Conservation (phyloP, 108 stramenopile genomes). For the Cyclotella baltica region DNA sequence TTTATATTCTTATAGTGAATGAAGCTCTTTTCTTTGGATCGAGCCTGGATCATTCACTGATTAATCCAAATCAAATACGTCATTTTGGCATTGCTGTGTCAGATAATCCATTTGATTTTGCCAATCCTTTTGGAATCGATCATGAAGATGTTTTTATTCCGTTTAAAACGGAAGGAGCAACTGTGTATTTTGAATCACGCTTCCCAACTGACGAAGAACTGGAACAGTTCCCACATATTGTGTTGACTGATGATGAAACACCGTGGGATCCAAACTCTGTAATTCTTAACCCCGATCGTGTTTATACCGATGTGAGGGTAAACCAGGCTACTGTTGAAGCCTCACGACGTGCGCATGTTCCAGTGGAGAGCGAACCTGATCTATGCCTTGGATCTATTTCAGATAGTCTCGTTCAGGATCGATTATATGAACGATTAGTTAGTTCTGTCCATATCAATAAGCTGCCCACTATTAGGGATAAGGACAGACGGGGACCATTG, state of each 20-base stretch:
- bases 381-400: too few relatives aligned
- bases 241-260: neutral
- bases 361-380: too few relatives aligned
- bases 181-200: slow-evolving; percentile 11
- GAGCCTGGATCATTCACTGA: too few relatives aligned
- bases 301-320: too few relatives aligned
- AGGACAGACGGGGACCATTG: too few relatives aligned
- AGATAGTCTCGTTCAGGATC: too few relatives aligned
- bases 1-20: slow-evolving; percentile 23
- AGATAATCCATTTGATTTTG: slow-evolving; percentile 16
- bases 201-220: slow-evolving; percentile 9
- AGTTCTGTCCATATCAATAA: neutral
- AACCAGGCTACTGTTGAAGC: too few relatives aligned
- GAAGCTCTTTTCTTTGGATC: slow-evolving; percentile 36
- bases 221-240: neutral
- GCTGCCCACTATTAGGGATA: neutral
- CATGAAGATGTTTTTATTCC: too few relatives aligned
- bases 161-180: slow-evolving; percentile 5
- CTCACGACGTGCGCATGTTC: neutral
- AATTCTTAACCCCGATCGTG: neutral
- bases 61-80: too few relatives aligned
- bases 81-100: neutral
- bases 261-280: too few relatives aligned
- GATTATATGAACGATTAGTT: too few relatives aligned
- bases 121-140: neutral